Percentiles rank a stretch among this genome's conserved stretches.
phyloP scores from a whole-genome alignment of 306 rosid species.

The Leucaena leucocephala region DNA sequence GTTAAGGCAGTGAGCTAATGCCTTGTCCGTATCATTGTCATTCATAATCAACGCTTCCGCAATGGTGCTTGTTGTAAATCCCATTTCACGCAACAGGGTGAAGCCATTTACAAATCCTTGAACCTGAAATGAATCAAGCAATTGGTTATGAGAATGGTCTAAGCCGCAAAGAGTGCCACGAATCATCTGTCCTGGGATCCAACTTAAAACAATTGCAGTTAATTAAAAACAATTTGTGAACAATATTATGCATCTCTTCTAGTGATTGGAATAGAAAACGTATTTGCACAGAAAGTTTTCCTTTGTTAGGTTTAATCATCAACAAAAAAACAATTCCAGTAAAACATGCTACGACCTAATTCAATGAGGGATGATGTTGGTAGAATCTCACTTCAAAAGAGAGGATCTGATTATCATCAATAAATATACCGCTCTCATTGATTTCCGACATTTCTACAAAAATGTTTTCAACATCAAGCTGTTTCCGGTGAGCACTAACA shows the following conservation, averaged over 20 bases:
- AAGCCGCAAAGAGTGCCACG: slow-evolving; percentile 10
- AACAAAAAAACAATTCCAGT: neutral
- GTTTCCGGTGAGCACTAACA: neutral
- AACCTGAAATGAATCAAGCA: slow-evolving; percentile 49
- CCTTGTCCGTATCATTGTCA: slow-evolving; percentile 85
- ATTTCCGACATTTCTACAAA: neutral
- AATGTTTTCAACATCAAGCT: neutral
- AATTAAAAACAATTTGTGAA: neutral
- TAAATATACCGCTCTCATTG: neutral
- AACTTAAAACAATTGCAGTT: neutral
- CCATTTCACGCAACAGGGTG: slow-evolving; percentile 78
- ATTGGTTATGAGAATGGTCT: slow-evolving; percentile 24
- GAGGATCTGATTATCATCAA: neutral
- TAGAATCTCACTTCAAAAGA: neutral
- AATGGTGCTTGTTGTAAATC: slow-evolving; percentile 67
- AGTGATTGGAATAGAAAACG: neutral
- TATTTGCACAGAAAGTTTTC: neutral
- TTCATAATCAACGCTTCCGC: slow-evolving; percentile 72
- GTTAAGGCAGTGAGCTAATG: slow-evolving; percentile 72
- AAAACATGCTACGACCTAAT: neutral
- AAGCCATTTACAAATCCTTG: slow-evolving; percentile 75
- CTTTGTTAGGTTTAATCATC: neutral
- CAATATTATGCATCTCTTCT: neutral
- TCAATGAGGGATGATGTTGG: neutral
- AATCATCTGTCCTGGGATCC: neutral